phyloP scores from a whole-genome alignment of 192 early-diverging fungal genomes.

The Backusella circina region DNA sequence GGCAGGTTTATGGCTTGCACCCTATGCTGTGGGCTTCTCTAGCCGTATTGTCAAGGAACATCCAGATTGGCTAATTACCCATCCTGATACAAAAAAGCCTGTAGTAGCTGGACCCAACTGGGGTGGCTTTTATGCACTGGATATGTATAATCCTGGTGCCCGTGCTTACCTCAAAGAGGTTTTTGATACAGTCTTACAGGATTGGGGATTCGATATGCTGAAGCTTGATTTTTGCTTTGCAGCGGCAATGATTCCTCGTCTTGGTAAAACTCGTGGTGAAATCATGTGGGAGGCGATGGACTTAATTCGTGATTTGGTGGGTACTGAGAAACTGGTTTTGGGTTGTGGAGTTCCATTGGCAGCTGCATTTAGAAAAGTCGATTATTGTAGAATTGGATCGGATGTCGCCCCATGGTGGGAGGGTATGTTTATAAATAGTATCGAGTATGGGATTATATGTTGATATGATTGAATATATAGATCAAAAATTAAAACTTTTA shows the following conservation, averaged over 20 bases:
- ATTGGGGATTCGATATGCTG: conserved; percentile 48
- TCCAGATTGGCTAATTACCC: conserved; percentile 39
- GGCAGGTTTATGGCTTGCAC: conserved; percentile 49
- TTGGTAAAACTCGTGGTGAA: conserved; percentile 43
- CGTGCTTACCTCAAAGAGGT: conserved; percentile 36
- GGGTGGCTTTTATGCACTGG: conserved; percentile 41
- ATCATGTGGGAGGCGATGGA: conserved; percentile 51
- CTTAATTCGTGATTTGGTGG: conserved; percentile 36
- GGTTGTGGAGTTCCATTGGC: conserved; percentile 51
- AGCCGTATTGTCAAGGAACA: conserved; percentile 37
- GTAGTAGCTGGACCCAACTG: conserved; percentile 35
- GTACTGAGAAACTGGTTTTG: conserved; percentile 38
- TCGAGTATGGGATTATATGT: background rate
- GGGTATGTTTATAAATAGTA: conserved; percentile 3
- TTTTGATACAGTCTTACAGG: conserved; percentile 35
- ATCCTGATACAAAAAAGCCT: conserved; percentile 13
- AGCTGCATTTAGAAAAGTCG: conserved; percentile 37
- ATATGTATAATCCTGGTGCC: conserved; percentile 40
- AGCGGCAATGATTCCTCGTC: conserved; percentile 38
- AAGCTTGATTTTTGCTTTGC: conserved; percentile 53
- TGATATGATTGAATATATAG: background rate
- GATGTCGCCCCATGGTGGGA: conserved; percentile 49
- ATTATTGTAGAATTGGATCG: conserved; percentile 51
- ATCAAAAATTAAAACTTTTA: conserved; percentile 37
- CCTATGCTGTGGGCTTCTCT: conserved; percentile 39